phyloP scores from a whole-genome alignment of 306 rosid species.

The Vigna hirtella region DNA sequence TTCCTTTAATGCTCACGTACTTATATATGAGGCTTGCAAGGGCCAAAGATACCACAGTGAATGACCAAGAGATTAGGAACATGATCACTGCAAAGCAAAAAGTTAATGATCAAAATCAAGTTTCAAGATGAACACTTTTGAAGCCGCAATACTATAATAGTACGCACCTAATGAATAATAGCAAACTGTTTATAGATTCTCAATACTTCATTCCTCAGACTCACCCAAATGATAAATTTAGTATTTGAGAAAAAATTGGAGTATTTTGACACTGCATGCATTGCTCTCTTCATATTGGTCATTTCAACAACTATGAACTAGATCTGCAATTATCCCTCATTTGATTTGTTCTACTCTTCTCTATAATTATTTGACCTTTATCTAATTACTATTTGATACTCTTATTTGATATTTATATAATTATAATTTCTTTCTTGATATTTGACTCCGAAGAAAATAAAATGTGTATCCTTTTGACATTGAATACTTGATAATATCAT shows the following conservation, averaged over 20 bases:
- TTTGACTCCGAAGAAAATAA: too few species aligned
- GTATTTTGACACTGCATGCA: background rate
- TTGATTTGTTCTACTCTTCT: too few species aligned
- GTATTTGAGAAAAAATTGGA: background rate
- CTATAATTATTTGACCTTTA: too few species aligned
- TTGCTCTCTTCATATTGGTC: background rate
- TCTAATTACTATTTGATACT: too few species aligned
- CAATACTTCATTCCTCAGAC: background rate
- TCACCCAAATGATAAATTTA: background rate
- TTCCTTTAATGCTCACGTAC: constrained; percentile 93
- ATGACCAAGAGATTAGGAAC: constrained; percentile 99
- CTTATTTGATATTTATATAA: too few species aligned
- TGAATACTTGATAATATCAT: too few species aligned
- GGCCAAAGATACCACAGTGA: constrained; percentile 91
- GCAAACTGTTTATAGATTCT: constrained; percentile 14
- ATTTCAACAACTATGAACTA: background rate
- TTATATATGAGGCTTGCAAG: constrained; percentile 98
- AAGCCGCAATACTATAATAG: constrained; percentile 18
- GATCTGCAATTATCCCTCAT: background rate
- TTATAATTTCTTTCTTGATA: too few species aligned
- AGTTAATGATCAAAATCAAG: constrained; percentile 31
- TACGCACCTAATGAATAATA: constrained; percentile 29
- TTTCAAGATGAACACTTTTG: constrained; percentile 5
- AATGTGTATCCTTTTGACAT: too few species aligned
- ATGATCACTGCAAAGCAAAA: constrained; percentile 83